Evolutionary conservation across 2,329 filamentous ascomycete genomes (phyloP), one percentile per base, ranked within the genome.

Genomic region (Fusarium tjaetaba): DNA sequence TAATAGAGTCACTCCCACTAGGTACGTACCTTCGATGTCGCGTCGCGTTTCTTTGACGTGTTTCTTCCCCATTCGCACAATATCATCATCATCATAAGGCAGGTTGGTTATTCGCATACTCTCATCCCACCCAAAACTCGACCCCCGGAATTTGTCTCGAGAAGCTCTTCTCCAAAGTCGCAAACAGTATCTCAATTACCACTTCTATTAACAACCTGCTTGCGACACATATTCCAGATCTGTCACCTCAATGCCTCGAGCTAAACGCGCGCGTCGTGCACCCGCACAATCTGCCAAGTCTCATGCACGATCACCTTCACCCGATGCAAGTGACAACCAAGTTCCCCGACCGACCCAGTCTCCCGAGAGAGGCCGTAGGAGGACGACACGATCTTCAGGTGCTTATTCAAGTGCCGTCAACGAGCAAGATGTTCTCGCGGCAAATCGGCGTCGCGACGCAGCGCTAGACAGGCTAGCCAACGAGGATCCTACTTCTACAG

Each of bases 401-500:
- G 22, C 74, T 26, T 75, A 66, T 5, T 57, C 73, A 14, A 78
- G 66, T 51, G 63, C 72, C 6, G 61, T 70, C 32, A 78, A 82
- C 18, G 68, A 80, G 24, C 76, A 78, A 45, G 74, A 78, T 15
- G 58, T 80, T 36, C 71, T 66, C 18, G 64, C 76, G 9, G 77
- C 80, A 4, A 77, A 71, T n/a, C 72, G 63, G 42, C 78, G 77
- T 51, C 81, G 81, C 51, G 82, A 85, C 70, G 78, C 79, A 7
- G 83, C 84, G 11, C 77, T 85, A 48, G 77, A 81, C 32, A 75
- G 79, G 15, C 79, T 85, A 22, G 80, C 77, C 39, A 79, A 77
- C 39, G 78, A 83, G 60, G 81, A 83, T 66, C 78, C 73, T n/a
- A 80, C 80, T 13, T 78, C 76, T 24, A 75, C 77, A 22, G 71